Percentiles rank a stretch among this genome's conserved stretches.
Conservation (phyloP, 208 protist species). For the Trypanosoma caninum region DNA sequence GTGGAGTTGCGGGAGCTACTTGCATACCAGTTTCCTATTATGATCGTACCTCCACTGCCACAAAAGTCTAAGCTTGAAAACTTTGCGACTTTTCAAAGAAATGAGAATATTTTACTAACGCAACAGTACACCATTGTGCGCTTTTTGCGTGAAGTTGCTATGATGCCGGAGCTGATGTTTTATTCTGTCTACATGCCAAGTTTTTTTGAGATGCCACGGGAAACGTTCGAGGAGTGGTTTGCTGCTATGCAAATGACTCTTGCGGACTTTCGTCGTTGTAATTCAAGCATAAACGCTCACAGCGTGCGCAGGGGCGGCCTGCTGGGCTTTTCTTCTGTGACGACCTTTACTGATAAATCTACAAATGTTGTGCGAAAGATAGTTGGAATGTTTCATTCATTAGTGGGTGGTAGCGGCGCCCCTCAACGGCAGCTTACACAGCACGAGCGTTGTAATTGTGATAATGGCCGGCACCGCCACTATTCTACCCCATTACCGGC, state of each 20-base stretch:
- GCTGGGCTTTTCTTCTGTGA: conserved; percentile 44
- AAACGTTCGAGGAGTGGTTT: conserved; percentile 66
- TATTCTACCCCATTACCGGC: too few species aligned
- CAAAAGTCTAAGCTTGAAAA: conserved; percentile 60
- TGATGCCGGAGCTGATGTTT: conserved; percentile 71
- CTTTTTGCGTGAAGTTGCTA: conserved; percentile 70
- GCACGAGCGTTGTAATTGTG: background rate
- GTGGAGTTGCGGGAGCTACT: conserved; percentile 64
- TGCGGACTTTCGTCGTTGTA: conserved; percentile 40
- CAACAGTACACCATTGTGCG: conserved; percentile 60
- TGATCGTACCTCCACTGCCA: conserved; percentile 79
- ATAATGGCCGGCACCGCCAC: too few species aligned
- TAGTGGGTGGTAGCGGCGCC: conserved; percentile 10
- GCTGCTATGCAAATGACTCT: conserved; percentile 37
- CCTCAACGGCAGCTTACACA: background rate
- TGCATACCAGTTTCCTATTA: conserved; percentile 60
- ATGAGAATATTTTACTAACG: conserved; percentile 39
- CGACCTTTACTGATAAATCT: conserved; percentile 48
- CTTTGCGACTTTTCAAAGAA: conserved; percentile 68
- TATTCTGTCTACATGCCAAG: conserved; percentile 63
- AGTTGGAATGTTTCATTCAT: conserved; percentile 41
- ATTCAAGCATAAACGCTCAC: conserved; percentile 38
- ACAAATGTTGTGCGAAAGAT: conserved; percentile 61
- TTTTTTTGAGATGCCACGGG: conserved; percentile 76
- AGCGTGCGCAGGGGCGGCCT: conserved; percentile 50